Base-by-base conservation (phyloP, 805 yeast species). In the Suhomyces sp. region DNA sequence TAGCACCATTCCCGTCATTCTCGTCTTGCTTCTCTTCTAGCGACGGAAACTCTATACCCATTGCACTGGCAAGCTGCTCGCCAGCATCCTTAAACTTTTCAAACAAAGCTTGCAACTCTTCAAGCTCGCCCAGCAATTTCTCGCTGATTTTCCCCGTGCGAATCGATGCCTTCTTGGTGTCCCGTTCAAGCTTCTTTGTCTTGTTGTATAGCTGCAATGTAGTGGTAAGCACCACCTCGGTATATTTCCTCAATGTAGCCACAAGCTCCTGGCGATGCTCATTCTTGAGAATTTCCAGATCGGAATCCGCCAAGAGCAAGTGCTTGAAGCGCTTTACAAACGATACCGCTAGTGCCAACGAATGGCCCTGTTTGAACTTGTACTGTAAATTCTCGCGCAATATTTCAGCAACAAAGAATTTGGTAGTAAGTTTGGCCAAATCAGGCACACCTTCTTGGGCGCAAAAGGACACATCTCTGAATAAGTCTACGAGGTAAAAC, bases 81-180 rank as follows among this genome's bases (percentile, higher is more conserved):
- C 81, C 68, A 2, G 77, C 74, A 1, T 65, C 26, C 23, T 72
- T 68, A 56, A 86, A 78, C 51, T 70, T 74, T 33, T 80, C 82
- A 56, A 72, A 76, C 10, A 74, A 51, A n/a, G 72, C 73, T 1
- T 54, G 38, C 8, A 68, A 47, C 12, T 57, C 58, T 13, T 75
- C 72, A 35, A 69, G 58, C 41, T 74, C 77, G 1, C 63, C 65
- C 44, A 72, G 71, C 46, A 69, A 60, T 50, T 77, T 78, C 15
- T 81, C 84, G 15, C 77, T 64, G 1, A 81, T 61, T 56, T 79
- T 81, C 23, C 96, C 96, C 0, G 87, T 83, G 58, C 87, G 78
- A 51, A 88, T 81, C 50, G 87, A 82, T 2, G 84, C 80, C 51
- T 78, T 80, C 45, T 77, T 75, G 51, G 79, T 81, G 49, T 72